These are phyloP conservation scores for Carex scoparia DNA, from an alignment of 176 grass and related monocot species.

Conservation along the genomic window DNA sequence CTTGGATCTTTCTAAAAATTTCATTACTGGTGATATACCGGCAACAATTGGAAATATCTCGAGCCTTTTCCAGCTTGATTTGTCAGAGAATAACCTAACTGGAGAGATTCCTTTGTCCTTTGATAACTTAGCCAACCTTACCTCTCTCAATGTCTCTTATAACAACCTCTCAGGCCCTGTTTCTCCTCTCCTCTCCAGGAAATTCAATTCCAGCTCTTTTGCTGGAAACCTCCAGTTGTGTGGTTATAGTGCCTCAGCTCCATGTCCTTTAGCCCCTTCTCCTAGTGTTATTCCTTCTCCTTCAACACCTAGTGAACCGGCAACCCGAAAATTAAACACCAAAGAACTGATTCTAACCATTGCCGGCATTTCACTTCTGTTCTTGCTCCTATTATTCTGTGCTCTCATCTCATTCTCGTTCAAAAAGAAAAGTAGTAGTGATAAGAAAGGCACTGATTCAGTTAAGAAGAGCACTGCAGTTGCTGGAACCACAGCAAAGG, in stretches of 20 bases:
- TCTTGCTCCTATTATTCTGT: constrained; percentile 68
- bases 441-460: constrained; percentile 28
- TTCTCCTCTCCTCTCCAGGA: constrained; percentile 52
- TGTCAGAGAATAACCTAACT: constrained; percentile 79
- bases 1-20: constrained; percentile 67
- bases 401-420: constrained; percentile 49
- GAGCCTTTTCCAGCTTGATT: constrained; percentile 51
- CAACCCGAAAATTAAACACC: constrained; percentile 46
- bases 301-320: constrained; percentile 19
- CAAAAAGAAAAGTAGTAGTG: constrained; percentile 28
- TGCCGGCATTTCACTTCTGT: constrained; percentile 47
- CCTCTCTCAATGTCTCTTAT: constrained; percentile 62
- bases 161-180: constrained; percentile 74
- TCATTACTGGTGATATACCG: constrained; percentile 60
- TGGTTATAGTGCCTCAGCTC: constrained; percentile 57
- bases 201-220: constrained; percentile 92
- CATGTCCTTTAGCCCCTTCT: constrained; percentile 64
- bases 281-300: constrained; percentile 35
- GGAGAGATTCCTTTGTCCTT: constrained; percentile 66
- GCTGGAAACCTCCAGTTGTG: constrained; percentile 76
- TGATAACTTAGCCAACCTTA: constrained; percentile 46
- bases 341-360: constrained; percentile 67
- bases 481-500: constrained; percentile 17
- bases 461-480: constrained; percentile 30
- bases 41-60: constrained; percentile 49